A percentile compares a stretch with the other conserved stretches of the same genome.
These are phyloP conservation scores for Neobulgaria alba DNA, from an alignment of 2,329 filamentous ascomycete species.

Conservation along the genomic window DNA sequence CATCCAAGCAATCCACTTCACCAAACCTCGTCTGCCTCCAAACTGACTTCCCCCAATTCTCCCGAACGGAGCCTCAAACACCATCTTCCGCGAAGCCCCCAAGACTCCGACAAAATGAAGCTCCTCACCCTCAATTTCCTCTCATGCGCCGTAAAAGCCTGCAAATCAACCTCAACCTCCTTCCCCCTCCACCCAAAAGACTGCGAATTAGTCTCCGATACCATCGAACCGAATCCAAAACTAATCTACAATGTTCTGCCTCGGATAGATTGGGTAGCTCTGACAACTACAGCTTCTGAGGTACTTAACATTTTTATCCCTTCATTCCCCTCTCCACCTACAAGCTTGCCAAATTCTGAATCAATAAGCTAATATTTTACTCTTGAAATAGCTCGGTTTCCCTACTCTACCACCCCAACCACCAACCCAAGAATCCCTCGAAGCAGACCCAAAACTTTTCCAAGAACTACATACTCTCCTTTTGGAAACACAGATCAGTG, in stretches of 20 bases:
- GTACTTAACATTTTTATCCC: constrained; percentile 35
- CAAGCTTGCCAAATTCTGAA: constrained; percentile 1
- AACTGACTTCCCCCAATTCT: no score
- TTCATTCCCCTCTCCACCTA: background rate
- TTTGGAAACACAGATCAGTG: constrained; percentile 80
- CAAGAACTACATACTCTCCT: constrained; percentile 73
- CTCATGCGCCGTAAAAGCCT: constrained; percentile 90
- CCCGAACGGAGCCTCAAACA: no score
- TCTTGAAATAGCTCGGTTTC: constrained; percentile 61
- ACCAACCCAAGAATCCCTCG: constrained; percentile 53
- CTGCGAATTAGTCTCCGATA: constrained; percentile 78
- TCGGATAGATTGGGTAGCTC: constrained; percentile 78
- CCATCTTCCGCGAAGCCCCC: no score
- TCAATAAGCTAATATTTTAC: constrained; percentile 5
- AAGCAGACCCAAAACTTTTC: constrained; percentile 59
- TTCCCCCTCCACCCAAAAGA: constrained; percentile 92
- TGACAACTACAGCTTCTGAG: constrained; percentile 69
- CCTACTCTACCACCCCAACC: constrained; percentile 59
- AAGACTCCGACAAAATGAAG: constrained; percentile 86
- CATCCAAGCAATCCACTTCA: no score
- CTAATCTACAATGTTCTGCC: constrained; percentile 81
- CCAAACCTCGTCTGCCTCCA: no score
- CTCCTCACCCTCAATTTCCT: constrained; percentile 93
- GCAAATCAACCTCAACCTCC: constrained; percentile 70
- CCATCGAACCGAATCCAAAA: constrained; percentile 70